Conservation (phyloP, 192 early-diverging fungal genomes). For the Podila minutissima region DNA sequence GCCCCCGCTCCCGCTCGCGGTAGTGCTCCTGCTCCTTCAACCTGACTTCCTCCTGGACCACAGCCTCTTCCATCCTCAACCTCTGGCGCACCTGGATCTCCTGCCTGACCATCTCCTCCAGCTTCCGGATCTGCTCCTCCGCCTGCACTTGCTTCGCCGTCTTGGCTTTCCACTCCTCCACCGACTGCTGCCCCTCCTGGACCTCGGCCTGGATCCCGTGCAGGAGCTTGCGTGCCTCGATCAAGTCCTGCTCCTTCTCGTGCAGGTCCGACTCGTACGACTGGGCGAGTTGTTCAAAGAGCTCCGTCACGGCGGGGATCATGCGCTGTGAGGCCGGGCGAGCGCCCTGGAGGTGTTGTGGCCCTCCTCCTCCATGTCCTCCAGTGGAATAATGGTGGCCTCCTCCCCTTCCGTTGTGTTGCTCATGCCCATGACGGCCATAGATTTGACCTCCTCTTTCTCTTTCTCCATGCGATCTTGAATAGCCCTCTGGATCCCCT, state of each 20-base stretch:
- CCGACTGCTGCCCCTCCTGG: slow-evolving; percentile 30
- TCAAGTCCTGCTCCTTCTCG: slow-evolving; percentile 55
- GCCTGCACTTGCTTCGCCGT: slow-evolving; percentile 22
- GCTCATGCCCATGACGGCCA: background rate
- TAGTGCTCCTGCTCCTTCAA: slow-evolving; percentile 11
- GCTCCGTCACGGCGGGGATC: slow-evolving; percentile 49
- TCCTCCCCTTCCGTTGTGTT: background rate
- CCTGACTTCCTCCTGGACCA: slow-evolving; percentile 30
- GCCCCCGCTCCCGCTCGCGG: background rate
- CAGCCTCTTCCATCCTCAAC: slow-evolving; percentile 27
- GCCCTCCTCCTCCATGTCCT: background rate
- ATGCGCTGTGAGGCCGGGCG: slow-evolving; percentile 23
- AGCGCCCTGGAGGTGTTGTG: background rate
- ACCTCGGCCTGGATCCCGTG: slow-evolving; percentile 39
- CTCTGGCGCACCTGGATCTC: slow-evolving; percentile 49
- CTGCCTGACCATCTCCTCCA: slow-evolving; percentile 36
- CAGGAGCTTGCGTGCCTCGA: slow-evolving; percentile 47
- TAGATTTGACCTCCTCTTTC: background rate
- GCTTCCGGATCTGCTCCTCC: slow-evolving; percentile 31
- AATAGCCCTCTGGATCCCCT: too few species aligned
- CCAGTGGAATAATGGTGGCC: background rate
- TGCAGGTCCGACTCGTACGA: slow-evolving; percentile 56
- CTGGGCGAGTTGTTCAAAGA: slow-evolving; percentile 56
- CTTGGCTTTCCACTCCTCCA: slow-evolving; percentile 36
- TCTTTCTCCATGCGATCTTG: background rate